These are phyloP conservation scores for Quercus parvula DNA, from an alignment of 306 rosid species.

Conservation along the genomic window DNA sequence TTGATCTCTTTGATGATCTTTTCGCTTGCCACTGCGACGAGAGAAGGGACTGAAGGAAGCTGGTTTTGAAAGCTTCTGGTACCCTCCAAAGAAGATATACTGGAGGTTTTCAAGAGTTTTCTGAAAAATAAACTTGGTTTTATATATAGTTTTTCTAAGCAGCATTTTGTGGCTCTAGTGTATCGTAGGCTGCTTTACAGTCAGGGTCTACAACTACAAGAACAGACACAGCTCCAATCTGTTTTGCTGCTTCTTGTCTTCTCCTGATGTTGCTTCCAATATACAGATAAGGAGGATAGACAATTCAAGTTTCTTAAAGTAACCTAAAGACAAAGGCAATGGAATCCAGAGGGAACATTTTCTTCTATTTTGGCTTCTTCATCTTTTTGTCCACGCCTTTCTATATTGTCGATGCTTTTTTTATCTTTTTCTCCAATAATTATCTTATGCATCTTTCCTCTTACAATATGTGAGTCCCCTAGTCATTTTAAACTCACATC, in stretches of 20 bases:
- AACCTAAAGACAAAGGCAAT: constrained; percentile 46
- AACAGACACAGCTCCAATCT: constrained; percentile 17
- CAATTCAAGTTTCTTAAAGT: constrained; percentile 31
- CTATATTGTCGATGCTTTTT: not conserved
- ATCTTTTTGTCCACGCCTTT: constrained; percentile 25
- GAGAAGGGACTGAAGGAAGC: constrained; percentile 50
- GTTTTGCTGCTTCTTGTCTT: constrained; percentile 26
- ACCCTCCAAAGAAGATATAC: constrained; percentile 56
- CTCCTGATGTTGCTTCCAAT: constrained; percentile 31
- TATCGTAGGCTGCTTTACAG: constrained; percentile 22
- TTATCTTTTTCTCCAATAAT: too few relatives aligned
- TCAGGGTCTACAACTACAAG: constrained; percentile 38
- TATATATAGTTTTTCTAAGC: constrained; percentile 50
- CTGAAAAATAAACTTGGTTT: constrained; percentile 42
- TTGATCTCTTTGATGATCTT: constrained; percentile 38
- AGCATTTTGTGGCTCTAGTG: constrained; percentile 54
- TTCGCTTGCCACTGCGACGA: constrained; percentile 39
- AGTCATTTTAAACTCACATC: too few relatives aligned
- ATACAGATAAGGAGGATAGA: constrained; percentile 25
- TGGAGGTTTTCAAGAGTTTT: constrained; percentile 48
- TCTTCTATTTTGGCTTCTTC: constrained; percentile 33
- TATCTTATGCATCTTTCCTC: too few relatives aligned
- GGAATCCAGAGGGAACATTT: constrained; percentile 28
- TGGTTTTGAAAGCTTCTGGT: constrained; percentile 61
- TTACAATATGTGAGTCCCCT: too few relatives aligned